Base-by-base conservation (phyloP, 352 stramenopile species). In the Phytophthora capsici region DNA sequence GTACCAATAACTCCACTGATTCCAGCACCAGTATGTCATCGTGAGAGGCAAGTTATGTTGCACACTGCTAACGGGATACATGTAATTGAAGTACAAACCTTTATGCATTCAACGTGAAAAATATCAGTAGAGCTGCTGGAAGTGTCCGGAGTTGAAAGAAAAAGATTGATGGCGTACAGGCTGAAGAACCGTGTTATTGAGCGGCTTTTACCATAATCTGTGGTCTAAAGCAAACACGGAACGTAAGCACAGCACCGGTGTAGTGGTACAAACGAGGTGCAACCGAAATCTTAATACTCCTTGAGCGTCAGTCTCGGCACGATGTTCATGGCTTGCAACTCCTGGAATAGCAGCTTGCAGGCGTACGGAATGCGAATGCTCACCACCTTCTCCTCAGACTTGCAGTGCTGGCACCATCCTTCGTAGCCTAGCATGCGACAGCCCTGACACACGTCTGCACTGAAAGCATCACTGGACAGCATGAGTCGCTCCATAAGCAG, bases 401-500 rank as follows among this genome's bases (percentile, higher is more conserved):
- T 95, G 77, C 98, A 99, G 73, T 98, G 98, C 73, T 99, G 97
- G 78, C 98, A 99, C 97, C 97, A 99, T 57, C 97, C 97, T 59
- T 96, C 85, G 69, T 98, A 99, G 51, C 98, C 97, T 40, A 99
- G 81, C 70, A 99, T 89, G 43, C 97, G 97, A 73, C 97, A 99
- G 41, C 90, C 95, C 66, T 99, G 86, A 71, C 97, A 99, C 26
- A 99, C 97, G 69, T 98, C 98, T 2, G 97, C 98, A 25, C 94
- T 98, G 78, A 99, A 99, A 48, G 96, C 96, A 81, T 99, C 98
- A 63, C 92, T 99, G 41, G 95, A 99, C 60, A 99, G 96, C 97
- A 99, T 99, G 16, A 99, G 82, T 19, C 98, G 89, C 86, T 99
- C 98, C 88, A 99, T 99, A 32, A 99, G 96, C 36, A 99, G 78